Evolutionary conservation across 2,329 filamentous ascomycete species (phyloP).

Genomic region (Pseudopyrenochaeta lycopersici): DNA sequence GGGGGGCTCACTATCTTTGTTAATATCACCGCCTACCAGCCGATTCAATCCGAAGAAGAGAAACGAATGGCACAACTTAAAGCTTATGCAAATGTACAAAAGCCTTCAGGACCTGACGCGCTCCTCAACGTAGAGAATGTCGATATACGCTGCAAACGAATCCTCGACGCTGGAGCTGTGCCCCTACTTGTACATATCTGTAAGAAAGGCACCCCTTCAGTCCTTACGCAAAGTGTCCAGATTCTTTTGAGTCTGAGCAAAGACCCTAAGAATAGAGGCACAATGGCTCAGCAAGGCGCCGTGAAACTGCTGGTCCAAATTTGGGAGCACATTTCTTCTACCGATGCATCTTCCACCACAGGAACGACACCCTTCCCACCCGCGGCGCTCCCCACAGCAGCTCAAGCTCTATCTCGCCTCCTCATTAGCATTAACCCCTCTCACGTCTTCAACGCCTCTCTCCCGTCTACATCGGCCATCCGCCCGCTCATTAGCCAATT

Average conservation of each 20-base stretch:
- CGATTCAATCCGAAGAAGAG: constrained; percentile 83
- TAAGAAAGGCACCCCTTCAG: constrained; percentile 75
- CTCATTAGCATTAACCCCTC: constrained; percentile 86
- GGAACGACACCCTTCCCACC: constrained; percentile 42
- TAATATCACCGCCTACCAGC: constrained; percentile 84
- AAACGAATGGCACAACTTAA: constrained; percentile 92
- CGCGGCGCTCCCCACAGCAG: constrained; percentile 63
- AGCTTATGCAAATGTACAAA: constrained; percentile 88
- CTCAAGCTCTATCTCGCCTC: constrained; percentile 83
- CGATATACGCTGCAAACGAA: constrained; percentile 74
- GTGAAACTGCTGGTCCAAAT: constrained; percentile 82
- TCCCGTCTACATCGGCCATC: constrained; percentile 79
- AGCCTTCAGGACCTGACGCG: constrained; percentile 67
- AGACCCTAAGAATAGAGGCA: constrained; percentile 76
- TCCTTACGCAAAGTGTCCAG: constrained; percentile 75
- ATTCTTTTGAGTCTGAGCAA: constrained; percentile 82
- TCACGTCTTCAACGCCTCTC: constrained; percentile 82
- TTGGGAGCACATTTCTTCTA: constrained; percentile 64
- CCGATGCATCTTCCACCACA: constrained; percentile 55
- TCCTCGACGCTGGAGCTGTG: constrained; percentile 81
- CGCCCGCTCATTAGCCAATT: constrained; percentile 82
- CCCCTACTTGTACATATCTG: constrained; percentile 79
- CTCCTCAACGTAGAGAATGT: constrained; percentile 82
- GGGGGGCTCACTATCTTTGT: constrained; percentile 85
- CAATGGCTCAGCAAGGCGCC: constrained; percentile 91